Conservation (phyloP, 2,329 filamentous ascomycete species). For the Ophiosphaerella herpotricha region DNA sequence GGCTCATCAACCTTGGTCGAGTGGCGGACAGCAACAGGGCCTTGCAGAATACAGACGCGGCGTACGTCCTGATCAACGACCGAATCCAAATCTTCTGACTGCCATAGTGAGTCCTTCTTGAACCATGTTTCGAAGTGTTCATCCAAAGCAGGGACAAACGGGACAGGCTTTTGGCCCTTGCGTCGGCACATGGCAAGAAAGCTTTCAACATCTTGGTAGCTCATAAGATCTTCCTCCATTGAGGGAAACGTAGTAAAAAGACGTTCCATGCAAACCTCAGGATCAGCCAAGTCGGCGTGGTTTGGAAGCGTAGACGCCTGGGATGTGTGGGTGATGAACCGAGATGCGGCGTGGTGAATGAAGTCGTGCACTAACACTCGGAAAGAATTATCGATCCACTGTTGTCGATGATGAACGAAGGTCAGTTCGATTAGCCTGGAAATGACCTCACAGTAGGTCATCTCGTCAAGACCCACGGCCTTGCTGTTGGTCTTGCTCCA, state of each 20-base stretch:
- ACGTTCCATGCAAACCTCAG: too few species aligned
- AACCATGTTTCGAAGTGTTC: slow-evolving; percentile 47
- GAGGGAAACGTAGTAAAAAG: too few species aligned
- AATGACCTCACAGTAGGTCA: slow-evolving; percentile 90
- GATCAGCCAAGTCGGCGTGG: too few species aligned
- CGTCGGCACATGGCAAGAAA: slow-evolving; percentile 40
- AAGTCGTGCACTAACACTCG: slow-evolving; percentile 66
- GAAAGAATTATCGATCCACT: slow-evolving; percentile 83
- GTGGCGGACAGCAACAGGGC: slow-evolving; percentile 38
- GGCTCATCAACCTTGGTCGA: slow-evolving; percentile 20
- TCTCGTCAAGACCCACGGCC: slow-evolving; percentile 87
- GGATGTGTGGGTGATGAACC: too few species aligned
- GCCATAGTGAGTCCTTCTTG: slow-evolving; percentile 50
- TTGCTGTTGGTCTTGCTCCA: slow-evolving; percentile 72
- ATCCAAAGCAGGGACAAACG: slow-evolving; percentile 44
- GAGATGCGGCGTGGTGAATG: too few species aligned
- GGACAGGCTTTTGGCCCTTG: slow-evolving; percentile 41
- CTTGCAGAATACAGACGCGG: slow-evolving; percentile 44
- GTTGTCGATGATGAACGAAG: slow-evolving; percentile 74
- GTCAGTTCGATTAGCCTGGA: slow-evolving; percentile 87
- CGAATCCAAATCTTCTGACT: slow-evolving; percentile 45
- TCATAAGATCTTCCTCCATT: background rate
- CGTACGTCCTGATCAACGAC: slow-evolving; percentile 43
- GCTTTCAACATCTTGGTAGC: slow-evolving; percentile 17
- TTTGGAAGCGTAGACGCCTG: too few species aligned